A percentile compares a stretch with the other conserved stretches of the same genome.
Conservation (phyloP, 306 rosid genomes). For the Acacia acuminata region DNA sequence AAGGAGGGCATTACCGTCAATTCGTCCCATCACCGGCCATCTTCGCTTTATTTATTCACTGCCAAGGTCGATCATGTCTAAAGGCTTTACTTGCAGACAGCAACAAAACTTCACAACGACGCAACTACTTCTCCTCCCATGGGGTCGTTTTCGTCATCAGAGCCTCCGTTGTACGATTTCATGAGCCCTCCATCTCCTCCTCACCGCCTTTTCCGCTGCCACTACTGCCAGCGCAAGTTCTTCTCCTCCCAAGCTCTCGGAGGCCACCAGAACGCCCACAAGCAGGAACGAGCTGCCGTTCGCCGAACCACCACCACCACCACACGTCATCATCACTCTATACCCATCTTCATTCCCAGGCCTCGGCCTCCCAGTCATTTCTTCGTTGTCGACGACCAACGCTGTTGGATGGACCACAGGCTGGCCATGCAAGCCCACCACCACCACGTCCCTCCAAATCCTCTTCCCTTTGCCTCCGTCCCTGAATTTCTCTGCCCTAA, state of each 20-base stretch:
- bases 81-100: not conserved
- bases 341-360: not conserved
- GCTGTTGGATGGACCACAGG: constrained; percentile 21
- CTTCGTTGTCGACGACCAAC: constrained; percentile 21
- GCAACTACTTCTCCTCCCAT: constrained; percentile 5
- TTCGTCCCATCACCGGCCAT: not conserved
- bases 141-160: constrained; percentile 32
- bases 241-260: constrained; percentile 91
- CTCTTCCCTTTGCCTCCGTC: constrained; percentile 16
- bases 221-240: constrained; percentile 70
- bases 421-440: constrained; percentile 2
- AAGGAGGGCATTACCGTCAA: not conserved
- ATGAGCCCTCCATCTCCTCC: constrained; percentile 30
- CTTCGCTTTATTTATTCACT: not conserved
- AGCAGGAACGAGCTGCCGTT: constrained; percentile 73
- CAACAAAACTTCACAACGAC: not conserved
- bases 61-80: not conserved
- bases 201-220: constrained; percentile 49
- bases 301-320: constrained; percentile 8
- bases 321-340: not conserved
- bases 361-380: not conserved
- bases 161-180: constrained; percentile 50
- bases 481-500: constrained; percentile 32
- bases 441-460: not conserved
- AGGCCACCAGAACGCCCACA: constrained; percentile 96